Evolutionary conservation across 768 basidiomycete species (phyloP).

Genomic region (Suillus sp.): DNA sequence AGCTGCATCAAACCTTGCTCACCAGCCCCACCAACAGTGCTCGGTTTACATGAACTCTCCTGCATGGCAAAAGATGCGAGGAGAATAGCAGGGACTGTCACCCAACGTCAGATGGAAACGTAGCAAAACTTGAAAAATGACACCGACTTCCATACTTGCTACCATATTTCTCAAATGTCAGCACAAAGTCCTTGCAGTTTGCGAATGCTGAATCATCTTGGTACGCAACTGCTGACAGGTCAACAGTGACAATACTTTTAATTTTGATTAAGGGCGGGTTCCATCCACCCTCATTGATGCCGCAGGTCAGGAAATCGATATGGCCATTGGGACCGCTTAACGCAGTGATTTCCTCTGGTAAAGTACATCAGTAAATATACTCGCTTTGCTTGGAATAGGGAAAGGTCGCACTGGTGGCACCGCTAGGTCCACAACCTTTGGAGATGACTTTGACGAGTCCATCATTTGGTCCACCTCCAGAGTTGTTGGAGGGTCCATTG

Average conservation of each 20-base stretch:
- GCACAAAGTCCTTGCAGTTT: constrained; percentile 52
- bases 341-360: constrained; percentile 48
- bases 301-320: constrained; percentile 80
- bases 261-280: constrained; percentile 63
- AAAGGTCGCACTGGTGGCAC: constrained; percentile 50
- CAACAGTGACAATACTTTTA: constrained; percentile 48
- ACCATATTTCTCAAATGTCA: constrained; percentile 62
- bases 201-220: constrained; percentile 55
- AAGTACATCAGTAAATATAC: constrained; percentile 6
- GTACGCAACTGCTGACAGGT: constrained; percentile 52
- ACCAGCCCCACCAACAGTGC: constrained; percentile 69
- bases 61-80: constrained; percentile 90
- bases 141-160: constrained; percentile 42
- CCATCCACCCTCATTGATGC: constrained; percentile 67
- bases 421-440: constrained; percentile 46
- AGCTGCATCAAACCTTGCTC: constrained; percentile 91
- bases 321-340: constrained; percentile 68
- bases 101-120: constrained; percentile 5
- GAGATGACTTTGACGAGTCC: constrained; percentile 38
- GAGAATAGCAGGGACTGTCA: constrained; percentile 68
- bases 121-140: constrained; percentile 6
- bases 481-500: not conserved
- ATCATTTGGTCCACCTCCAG: constrained; percentile 14
- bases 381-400: not conserved
- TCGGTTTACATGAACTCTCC: constrained; percentile 74